A percentile compares a stretch with the other conserved stretches of the same genome.
phyloP scores from a whole-genome alignment of 306 rosid species.

The Begonia peltatifolia region DNA sequence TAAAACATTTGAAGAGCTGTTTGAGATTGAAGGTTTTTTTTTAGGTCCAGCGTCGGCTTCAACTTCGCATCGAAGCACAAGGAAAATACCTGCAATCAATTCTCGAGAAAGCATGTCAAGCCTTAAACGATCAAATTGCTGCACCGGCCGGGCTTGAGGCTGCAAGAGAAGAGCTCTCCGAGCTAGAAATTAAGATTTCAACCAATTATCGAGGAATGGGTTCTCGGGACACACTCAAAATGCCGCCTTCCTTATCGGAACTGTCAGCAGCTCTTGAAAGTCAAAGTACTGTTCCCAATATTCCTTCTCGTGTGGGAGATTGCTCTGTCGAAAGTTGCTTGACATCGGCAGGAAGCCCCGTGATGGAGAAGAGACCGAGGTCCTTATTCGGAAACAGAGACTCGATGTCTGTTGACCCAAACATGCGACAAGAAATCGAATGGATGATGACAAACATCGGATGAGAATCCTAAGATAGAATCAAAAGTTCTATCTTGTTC shows the following conservation, averaged over 20 bases:
- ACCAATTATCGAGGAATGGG: conserved; percentile 21
- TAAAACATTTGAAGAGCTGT: background rate
- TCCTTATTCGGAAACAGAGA: conserved; percentile 30
- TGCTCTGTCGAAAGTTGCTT: conserved; percentile 33
- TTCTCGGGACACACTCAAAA: conserved; percentile 16
- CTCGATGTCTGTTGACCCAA: conserved; percentile 25
- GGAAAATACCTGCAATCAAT: conserved; percentile 43
- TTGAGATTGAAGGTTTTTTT: background rate
- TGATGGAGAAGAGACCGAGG: conserved; percentile 34
- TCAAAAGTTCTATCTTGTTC: no score
- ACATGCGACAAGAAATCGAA: conserved; percentile 30
- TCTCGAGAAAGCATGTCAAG: conserved; percentile 47
- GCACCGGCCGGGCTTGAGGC: conserved; percentile 29
- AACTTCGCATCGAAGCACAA: conserved; percentile 50
- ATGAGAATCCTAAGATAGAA: conserved; percentile 8
- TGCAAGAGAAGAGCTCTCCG: conserved; percentile 41
- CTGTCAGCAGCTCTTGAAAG: conserved; percentile 23
- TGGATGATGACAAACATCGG: conserved; percentile 44
- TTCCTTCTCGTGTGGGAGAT: conserved; percentile 22
- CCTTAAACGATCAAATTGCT: conserved; percentile 29
- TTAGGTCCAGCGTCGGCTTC: conserved; percentile 48
- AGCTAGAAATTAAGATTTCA: conserved; percentile 31
- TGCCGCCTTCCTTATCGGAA: conserved; percentile 20
- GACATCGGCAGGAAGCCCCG: conserved; percentile 30
- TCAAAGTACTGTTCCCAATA: conserved; percentile 7